Base-by-base conservation (phyloP, 2,329 filamentous ascomycete species). In the Pseudopyrenochaeta lycopersici region DNA sequence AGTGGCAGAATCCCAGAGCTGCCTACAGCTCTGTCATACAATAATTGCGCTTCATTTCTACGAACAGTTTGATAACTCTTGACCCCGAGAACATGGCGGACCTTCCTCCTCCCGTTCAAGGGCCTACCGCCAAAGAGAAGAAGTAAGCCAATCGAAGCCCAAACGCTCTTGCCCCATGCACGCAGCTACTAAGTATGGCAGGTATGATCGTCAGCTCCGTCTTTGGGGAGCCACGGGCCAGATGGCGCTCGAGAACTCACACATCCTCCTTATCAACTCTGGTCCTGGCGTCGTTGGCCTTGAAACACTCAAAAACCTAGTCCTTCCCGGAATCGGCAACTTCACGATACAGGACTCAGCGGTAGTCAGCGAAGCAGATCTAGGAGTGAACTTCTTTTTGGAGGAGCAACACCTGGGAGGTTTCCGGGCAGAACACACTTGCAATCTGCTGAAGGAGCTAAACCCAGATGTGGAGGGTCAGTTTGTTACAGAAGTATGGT, bases 321-420 rank as follows among this genome's bases (percentile, higher is more conserved):
- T 99, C 2, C 81, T 99, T 7, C 95, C 95, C 52, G 89, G 93
- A 3, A 90, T 98, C 66, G 96, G 95, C 7, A 86, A 87, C 21
- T 99, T 97, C 74, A 96, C 91, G 0, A 96, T 99, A 57, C 89
- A 90, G 46, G 95, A 99, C 68, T 87, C 90, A 6, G 85, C 87
- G 1, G 75, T 84, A 2, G 93, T 99, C n/a, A 82, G 81, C 1
- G 89, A 96, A 63, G 82, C 87, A 36, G 95, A 99, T 68, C 81
- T 99, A 35, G 95, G 96, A 4, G 89, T 97, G 58, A 99, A 99
- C 78, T 99, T 99, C 82, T 99, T 99, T 70, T 82, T 99, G 0
- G 91, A 97, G 56, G 87, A 95, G 65, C 80, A 83, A 43, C 89
- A 87, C 60, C 74, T 96, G 32, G 93, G 92, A 47, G 88, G 88